phyloP scores from a whole-genome alignment of 495 filamentous ascomycete species.

The Xylaria acuta region DNA sequence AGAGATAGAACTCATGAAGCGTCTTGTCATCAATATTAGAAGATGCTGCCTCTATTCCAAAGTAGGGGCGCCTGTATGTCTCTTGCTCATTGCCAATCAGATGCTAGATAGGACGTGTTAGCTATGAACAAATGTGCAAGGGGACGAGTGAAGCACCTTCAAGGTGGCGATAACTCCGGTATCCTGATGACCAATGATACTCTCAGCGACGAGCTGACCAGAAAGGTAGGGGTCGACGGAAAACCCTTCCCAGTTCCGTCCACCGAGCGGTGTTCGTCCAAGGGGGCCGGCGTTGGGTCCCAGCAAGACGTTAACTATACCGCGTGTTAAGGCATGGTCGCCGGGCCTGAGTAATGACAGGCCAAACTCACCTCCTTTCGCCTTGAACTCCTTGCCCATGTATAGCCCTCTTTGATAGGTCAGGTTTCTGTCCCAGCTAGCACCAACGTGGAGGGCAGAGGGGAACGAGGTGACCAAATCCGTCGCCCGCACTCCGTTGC shows the following conservation, averaged over 20 bases:
- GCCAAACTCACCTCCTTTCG: conserved; percentile 55
- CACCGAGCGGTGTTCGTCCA: conserved; percentile 56
- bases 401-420: conserved; percentile 53
- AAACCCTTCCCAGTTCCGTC: conserved; percentile 65
- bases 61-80: conserved; percentile 59
- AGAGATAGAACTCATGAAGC: conserved; percentile 74
- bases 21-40: conserved; percentile 71
- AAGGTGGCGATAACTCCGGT: conserved; percentile 61
- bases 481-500: conserved; percentile 63
- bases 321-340: background rate
- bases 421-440: conserved; percentile 61
- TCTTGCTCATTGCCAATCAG: conserved; percentile 73
- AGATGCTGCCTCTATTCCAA: conserved; percentile 58
- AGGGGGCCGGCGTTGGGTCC: conserved; percentile 68
- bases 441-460: conserved; percentile 64
- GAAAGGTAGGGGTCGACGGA: conserved; percentile 57
- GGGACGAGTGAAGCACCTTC: conserved; percentile 46
- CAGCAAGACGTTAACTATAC: conserved; percentile 73
- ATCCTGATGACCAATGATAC: conserved; percentile 56
- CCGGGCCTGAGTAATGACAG: background rate
- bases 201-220: conserved; percentile 53
- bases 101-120: conserved; percentile 47
- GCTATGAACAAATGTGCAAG: background rate
- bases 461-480: conserved; percentile 68
- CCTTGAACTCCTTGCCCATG: conserved; percentile 65